Conservation (phyloP, 371 early-diverging fungal genomes). For the Vittaforma corneae region DNA sequence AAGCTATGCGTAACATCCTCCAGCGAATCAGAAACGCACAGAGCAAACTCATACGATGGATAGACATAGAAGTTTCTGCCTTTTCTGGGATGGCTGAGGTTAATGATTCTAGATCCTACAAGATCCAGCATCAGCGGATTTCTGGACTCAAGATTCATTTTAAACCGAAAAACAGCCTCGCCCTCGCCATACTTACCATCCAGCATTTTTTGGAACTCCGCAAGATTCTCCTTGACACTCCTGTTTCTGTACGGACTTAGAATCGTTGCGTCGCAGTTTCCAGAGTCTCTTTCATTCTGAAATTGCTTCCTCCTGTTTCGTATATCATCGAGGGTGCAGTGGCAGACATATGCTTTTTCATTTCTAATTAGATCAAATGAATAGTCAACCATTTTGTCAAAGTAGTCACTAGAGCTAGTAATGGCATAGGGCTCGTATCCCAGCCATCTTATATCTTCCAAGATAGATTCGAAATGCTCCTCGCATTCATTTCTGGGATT, state of each 20-base stretch:
- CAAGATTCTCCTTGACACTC: slow-evolving; percentile 75
- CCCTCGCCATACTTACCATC: slow-evolving; percentile 83
- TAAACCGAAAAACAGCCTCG: slow-evolving; percentile 85
- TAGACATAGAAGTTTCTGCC: slow-evolving; percentile 91
- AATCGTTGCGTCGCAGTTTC: slow-evolving; percentile 67
- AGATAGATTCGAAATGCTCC: slow-evolving; percentile 80
- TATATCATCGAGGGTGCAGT: slow-evolving; percentile 83
- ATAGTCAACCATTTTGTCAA: slow-evolving; percentile 59
- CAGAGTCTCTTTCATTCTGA: slow-evolving; percentile 13
- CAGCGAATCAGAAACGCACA: slow-evolving; percentile 92
- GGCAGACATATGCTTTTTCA: slow-evolving; percentile 90
- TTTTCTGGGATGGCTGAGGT: slow-evolving; percentile 71
- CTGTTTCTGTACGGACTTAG: slow-evolving; percentile 82
- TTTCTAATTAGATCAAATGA: slow-evolving; percentile 62
- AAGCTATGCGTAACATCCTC: slow-evolving; percentile 98
- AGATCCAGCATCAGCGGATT: slow-evolving; percentile 98
- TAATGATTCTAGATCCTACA: slow-evolving; percentile 86
- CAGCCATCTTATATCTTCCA: slow-evolving; percentile 86
- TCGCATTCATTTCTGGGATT: slow-evolving; percentile 96
- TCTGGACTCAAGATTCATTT: slow-evolving; percentile 84
- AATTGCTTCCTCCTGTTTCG: slow-evolving; percentile 59
- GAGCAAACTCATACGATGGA: slow-evolving; percentile 97
- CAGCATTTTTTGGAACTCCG: slow-evolving; percentile 90
- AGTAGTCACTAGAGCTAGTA: slow-evolving; percentile 91
- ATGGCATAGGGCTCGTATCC: slow-evolving; percentile 84